Evolutionary conservation across 805 yeast species (phyloP).

Genomic region (Pichia paraexigua): DNA sequence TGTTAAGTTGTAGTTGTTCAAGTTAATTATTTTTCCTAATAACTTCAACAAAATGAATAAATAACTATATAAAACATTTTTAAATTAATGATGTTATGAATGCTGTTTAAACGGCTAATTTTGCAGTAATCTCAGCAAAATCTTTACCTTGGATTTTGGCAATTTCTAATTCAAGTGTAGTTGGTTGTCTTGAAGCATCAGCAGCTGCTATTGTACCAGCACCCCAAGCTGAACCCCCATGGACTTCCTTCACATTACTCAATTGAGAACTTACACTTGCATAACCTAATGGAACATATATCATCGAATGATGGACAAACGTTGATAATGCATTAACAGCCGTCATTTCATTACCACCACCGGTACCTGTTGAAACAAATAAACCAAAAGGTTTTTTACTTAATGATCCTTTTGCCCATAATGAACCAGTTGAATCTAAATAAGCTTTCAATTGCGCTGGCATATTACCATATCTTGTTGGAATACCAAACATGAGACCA

Average conservation of each 20-base stretch:
- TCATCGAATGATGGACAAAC: constrained; percentile 73
- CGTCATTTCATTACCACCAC: constrained; percentile 80
- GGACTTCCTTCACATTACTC: constrained; percentile 53
- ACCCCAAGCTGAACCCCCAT: constrained; percentile 84
- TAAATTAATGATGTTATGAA: neutral
- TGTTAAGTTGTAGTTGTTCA: constrained; percentile 73
- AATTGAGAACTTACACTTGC: constrained; percentile 46
- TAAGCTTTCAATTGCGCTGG: constrained; percentile 75
- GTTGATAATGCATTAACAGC: constrained; percentile 55
- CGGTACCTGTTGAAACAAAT: constrained; percentile 70
- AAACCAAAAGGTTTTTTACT: constrained; percentile 68
- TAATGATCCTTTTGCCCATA: constrained; percentile 70
- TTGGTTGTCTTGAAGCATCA: constrained; percentile 67
- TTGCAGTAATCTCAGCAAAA: constrained; percentile 27
- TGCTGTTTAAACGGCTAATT: neutral
- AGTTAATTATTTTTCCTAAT: constrained; percentile 16
- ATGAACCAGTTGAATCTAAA: constrained; percentile 70
- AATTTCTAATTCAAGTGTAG: constrained; percentile 52
- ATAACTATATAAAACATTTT: neutral
- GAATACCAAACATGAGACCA: constrained; percentile 77
- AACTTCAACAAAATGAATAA: neutral
- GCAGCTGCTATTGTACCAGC: constrained; percentile 73
- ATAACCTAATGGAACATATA: constrained; percentile 74
- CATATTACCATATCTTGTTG: constrained; percentile 76
- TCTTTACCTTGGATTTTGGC: constrained; percentile 62